Percentiles rank a stretch among this genome's conserved stretches.
Conservation (phyloP, 106 monocot genomes). For the Platanthera guangdongensis region DNA sequence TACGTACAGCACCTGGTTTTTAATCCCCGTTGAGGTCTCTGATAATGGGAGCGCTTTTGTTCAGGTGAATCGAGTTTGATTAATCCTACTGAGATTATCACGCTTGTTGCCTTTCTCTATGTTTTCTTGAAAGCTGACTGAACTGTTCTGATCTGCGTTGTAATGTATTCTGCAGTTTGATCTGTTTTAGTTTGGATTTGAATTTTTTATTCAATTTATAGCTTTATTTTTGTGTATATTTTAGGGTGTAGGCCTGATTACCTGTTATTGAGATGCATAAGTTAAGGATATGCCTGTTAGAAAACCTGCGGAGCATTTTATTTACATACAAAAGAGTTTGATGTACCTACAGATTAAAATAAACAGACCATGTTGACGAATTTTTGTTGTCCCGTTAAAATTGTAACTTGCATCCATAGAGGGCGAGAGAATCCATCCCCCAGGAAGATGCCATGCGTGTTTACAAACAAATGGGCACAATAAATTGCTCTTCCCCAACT, state of each 20-base stretch:
- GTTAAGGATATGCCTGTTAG: neutral
- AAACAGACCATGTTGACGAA: too few relatives aligned
- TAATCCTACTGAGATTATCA: neutral
- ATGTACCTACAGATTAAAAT: too few relatives aligned
- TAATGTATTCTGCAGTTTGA: neutral
- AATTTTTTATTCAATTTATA: neutral
- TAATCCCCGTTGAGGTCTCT: conserved; percentile 32
- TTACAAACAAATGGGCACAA: too few relatives aligned
- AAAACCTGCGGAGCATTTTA: too few relatives aligned
- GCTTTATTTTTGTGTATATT: neutral
- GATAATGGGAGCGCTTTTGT: conserved; percentile 56
- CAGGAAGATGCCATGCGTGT: too few relatives aligned
- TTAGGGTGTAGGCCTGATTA: neutral
- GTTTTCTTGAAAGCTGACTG: too few relatives aligned
- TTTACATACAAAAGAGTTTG: too few relatives aligned
- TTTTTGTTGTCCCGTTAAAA: too few relatives aligned
- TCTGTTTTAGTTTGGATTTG: neutral
- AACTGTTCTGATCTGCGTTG: too few relatives aligned
- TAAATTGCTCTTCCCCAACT: too few relatives aligned
- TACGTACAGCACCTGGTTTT: conserved; percentile 48
- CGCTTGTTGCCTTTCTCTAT: neutral
- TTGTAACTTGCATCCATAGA: too few relatives aligned
- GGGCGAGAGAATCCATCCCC: too few relatives aligned
- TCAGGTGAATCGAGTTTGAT: conserved; percentile 30
- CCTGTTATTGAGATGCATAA: neutral